Evolutionary conservation across 768 basidiomycete genomes (phyloP).

Genomic region (Trametes villosa): DNA sequence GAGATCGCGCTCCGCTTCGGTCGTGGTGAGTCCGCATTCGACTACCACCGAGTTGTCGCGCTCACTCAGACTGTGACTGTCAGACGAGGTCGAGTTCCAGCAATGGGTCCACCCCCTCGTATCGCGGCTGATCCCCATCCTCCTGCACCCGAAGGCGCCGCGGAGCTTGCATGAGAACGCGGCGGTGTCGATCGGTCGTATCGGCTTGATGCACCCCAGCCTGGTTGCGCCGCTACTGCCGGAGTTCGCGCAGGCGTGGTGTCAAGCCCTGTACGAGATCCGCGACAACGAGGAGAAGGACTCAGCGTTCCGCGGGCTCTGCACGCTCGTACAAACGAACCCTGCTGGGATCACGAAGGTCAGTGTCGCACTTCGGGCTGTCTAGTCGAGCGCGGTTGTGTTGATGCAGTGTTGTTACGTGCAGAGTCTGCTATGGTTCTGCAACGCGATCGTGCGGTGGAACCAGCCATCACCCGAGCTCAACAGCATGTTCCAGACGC

Average conservation of each 20-base stretch:
- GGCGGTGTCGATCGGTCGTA: slow-evolving; percentile 95
- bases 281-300: slow-evolving; percentile 99
- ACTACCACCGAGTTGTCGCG: background rate
- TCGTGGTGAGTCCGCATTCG: slow-evolving; percentile 52
- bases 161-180: slow-evolving; percentile 97
- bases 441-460: slow-evolving; percentile 97
- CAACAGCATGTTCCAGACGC: slow-evolving; percentile 90
- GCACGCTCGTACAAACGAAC: slow-evolving; percentile 93
- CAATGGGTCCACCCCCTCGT: slow-evolving; percentile 91
- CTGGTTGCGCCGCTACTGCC: slow-evolving; percentile 88
- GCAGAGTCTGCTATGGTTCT: slow-evolving; percentile 95
- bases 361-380: slow-evolving; percentile 30
- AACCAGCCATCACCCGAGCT: slow-evolving; percentile 89
- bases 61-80: slow-evolving; percentile 3
- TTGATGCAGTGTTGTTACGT: slow-evolving; percentile 35
- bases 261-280: slow-evolving; percentile 96
- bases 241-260: slow-evolving; percentile 95
- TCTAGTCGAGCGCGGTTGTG: background rate
- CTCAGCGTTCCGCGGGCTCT: slow-evolving; percentile 96
- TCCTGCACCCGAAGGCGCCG: slow-evolving; percentile 90
- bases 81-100: slow-evolving; percentile 85
- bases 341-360: slow-evolving; percentile 94
- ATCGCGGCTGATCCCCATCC: slow-evolving; percentile 87
- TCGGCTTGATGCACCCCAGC: slow-evolving; percentile 90
- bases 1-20: slow-evolving; percentile 95